Conservation (phyloP, 306 rosid species). For the Cicer bijugum region DNA sequence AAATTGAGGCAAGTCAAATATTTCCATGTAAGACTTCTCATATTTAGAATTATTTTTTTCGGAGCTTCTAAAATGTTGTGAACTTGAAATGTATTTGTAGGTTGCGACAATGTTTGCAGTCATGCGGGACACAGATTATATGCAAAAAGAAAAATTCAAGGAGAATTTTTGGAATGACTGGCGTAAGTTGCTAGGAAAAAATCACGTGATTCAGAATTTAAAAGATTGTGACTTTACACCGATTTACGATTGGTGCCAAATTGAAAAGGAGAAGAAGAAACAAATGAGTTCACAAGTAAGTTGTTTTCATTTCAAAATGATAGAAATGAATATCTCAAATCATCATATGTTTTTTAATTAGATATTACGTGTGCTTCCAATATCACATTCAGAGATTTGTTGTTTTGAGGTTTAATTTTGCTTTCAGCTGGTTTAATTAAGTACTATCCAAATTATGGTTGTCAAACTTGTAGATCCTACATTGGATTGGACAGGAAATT, state of each 20-base stretch:
- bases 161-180: constrained; percentile 98
- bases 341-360: not conserved
- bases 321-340: constrained; percentile 26
- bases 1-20: constrained; percentile 19
- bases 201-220: constrained; percentile 84
- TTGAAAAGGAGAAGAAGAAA: constrained; percentile 92
- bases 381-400: not conserved
- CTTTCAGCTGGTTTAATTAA: constrained; percentile 12
- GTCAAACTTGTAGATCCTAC: not conserved
- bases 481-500: not conserved
- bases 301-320: constrained; percentile 39
- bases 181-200: constrained; percentile 83
- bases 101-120: constrained; percentile 98
- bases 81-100: constrained; percentile 52
- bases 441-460: constrained; percentile 6
- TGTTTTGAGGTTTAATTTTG: constrained; percentile 17
- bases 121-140: constrained; percentile 96
- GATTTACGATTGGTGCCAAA: constrained; percentile 86
- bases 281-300: constrained; percentile 87
- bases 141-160: constrained; percentile 75
- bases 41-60: constrained; percentile 3
- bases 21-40: not conserved
- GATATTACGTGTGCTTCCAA: constrained; percentile 26
- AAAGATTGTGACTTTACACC: constrained; percentile 94
- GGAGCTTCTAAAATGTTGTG: constrained; percentile 7